Percentiles rank a stretch among this genome's conserved stretches.
Evolutionary conservation across 805 yeast genomes (phyloP).

Genomic region (Spathaspora passalidarum): DNA sequence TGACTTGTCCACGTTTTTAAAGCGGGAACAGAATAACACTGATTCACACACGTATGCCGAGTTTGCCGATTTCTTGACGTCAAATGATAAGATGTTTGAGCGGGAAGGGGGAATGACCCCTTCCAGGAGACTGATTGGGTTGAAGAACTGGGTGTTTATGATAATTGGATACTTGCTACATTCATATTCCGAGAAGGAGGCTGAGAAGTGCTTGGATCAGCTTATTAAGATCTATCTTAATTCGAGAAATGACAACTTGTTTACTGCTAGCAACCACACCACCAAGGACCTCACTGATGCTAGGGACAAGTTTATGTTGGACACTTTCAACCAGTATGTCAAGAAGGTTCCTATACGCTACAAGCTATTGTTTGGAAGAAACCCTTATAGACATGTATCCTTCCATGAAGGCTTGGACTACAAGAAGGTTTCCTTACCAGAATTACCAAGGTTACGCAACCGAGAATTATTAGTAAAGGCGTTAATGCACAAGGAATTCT

Average conservation of each 20-base stretch:
- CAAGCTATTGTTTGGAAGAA: conserved; percentile 18
- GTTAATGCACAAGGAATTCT: conserved; percentile 37
- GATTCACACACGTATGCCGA: conserved; percentile 13
- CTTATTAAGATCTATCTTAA: conserved; percentile 29
- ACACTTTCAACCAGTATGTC: conserved; percentile 23
- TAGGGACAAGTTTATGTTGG: conserved; percentile 12
- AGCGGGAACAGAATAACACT: conserved; percentile 20
- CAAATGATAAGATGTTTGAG: conserved; percentile 11
- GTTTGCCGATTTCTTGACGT: conserved; percentile 19
- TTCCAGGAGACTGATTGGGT: conserved; percentile 14
- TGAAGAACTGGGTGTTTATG: conserved; percentile 13
- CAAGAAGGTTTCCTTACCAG: conserved; percentile 27
- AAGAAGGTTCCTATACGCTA: conserved; percentile 19
- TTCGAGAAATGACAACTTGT: conserved; percentile 12
- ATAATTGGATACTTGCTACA: conserved; percentile 25
- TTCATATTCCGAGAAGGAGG: conserved; percentile 16
- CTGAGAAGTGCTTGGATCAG: conserved; percentile 26
- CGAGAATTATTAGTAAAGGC: conserved; percentile 29
- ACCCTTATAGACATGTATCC: conserved; percentile 14
- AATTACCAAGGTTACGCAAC: conserved; percentile 29
- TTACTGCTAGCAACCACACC: conserved; percentile 8
- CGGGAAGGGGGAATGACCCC: conserved; percentile 12
- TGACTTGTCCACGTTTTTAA: conserved; percentile 31
- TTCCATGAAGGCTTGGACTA: conserved; percentile 21
- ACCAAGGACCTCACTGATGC: conserved; percentile 5